Evolutionary conservation across 306 rosid species (phyloP).

Genomic region (Begonia loranthoides): DNA sequence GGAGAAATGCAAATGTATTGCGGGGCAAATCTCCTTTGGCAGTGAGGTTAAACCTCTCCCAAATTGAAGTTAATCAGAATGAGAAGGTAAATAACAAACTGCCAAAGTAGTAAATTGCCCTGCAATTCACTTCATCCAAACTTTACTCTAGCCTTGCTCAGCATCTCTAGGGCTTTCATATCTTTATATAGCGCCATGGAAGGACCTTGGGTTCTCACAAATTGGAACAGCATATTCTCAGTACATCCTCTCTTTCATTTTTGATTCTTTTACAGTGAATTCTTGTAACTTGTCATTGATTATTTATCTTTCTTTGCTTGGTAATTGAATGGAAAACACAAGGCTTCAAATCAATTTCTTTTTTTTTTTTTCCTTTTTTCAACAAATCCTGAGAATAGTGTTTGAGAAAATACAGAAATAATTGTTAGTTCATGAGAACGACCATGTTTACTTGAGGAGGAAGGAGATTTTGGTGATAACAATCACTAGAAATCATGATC

Average conservation of each 20-base stretch:
- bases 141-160: background rate
- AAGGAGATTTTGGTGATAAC: too few relatives aligned
- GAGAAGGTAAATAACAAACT: constrained; percentile 10
- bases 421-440: too few relatives aligned
- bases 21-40: constrained; percentile 81
- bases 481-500: too few relatives aligned
- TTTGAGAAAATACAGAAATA: too few relatives aligned
- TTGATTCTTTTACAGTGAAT: too few relatives aligned
- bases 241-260: constrained; percentile 3
- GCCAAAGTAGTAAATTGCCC: constrained; percentile 56
- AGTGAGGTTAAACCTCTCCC: constrained; percentile 11
- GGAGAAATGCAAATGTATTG: constrained; percentile 20
- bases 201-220: background rate
- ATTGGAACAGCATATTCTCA: constrained; percentile 8
- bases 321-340: too few relatives aligned
- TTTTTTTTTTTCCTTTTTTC: too few relatives aligned
- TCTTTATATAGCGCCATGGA: constrained; percentile 18
- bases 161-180: background rate
- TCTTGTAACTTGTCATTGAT: too few relatives aligned
- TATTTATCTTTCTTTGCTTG: too few relatives aligned
- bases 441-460: too few relatives aligned
- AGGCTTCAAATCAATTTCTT: too few relatives aligned
- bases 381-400: too few relatives aligned
- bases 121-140: constrained; percentile 22
- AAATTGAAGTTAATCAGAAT: background rate